Percentiles rank a stretch among this genome's conserved stretches.
phyloP scores from a whole-genome alignment of 129 eudicot species.

The Cynara cardunculus region DNA sequence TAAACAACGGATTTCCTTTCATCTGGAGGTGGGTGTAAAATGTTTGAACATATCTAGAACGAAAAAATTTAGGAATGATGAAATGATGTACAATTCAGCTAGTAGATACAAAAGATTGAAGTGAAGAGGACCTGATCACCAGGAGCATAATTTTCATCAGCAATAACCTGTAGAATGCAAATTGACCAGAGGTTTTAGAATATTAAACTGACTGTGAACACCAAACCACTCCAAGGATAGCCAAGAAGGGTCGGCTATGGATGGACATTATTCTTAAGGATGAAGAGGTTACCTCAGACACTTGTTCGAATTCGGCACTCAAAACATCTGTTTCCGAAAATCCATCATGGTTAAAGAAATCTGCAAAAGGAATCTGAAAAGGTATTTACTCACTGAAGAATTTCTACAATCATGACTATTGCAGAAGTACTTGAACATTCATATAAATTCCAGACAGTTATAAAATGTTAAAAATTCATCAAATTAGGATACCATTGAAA shows the following conservation, averaged over 20 bases:
- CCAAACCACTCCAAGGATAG: not conserved
- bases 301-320: conserved; percentile 44
- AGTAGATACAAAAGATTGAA: not conserved
- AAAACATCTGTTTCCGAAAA: conserved; percentile 59
- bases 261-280: not conserved
- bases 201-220: not conserved
- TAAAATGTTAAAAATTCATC: not conserved
- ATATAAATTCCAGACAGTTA: not conserved
- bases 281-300: conserved; percentile 56
- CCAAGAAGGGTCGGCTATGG: not conserved
- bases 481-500: conserved; percentile 54
- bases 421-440: not conserved
- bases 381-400: conserved; percentile 10
- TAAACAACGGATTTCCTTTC: not conserved
- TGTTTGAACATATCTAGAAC: not conserved
- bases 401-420: not conserved
- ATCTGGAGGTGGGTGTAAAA: not conserved
- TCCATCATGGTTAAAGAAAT: conserved; percentile 79
- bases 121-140: conserved; percentile 60
- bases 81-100: not conserved
- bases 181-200: not conserved
- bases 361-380: conserved; percentile 85
- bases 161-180: conserved; percentile 52
- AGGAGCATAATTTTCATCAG: conserved; percentile 70
- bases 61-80: not conserved